These are phyloP conservation scores for Phylloporus rhodoxanthus DNA, from an alignment of 768 basidiomycete genomes.

Conservation along the genomic window DNA sequence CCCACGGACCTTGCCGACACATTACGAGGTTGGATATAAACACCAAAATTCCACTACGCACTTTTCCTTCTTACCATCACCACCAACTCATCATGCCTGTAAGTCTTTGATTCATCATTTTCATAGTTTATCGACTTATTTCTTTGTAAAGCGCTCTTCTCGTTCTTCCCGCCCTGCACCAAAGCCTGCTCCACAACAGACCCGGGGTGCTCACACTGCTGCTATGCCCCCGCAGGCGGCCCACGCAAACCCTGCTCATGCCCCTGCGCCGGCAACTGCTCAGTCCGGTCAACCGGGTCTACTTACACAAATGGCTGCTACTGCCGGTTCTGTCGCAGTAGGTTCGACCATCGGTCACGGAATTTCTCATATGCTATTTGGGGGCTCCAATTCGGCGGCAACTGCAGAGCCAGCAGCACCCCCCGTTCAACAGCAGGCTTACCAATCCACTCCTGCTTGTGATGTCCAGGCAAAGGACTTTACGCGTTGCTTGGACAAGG, in stretches of 20 bases:
- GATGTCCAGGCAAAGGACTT: conserved; percentile 85
- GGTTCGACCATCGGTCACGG: conserved; percentile 89
- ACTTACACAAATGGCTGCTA: conserved; percentile 81
- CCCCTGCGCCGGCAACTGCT: conserved; percentile 35
- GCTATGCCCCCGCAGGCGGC: conserved; percentile 39
- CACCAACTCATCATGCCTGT: conserved; percentile 42
- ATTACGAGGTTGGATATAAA: conserved; percentile 24
- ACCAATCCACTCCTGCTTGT: conserved; percentile 47
- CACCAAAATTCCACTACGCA: conserved; percentile 12
- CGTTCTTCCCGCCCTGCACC: conserved; percentile 62
- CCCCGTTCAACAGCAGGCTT: conserved; percentile 38
- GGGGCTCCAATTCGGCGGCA: conserved; percentile 46
- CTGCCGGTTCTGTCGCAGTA: conserved; percentile 84
- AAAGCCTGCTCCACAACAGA: conserved; percentile 45
- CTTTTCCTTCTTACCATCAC: conserved; percentile 17
- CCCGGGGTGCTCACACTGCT: conserved; percentile 46
- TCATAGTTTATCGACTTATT: neutral
- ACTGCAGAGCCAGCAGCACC: conserved; percentile 47
- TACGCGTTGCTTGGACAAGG: conserved; percentile 78
- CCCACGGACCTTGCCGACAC: conserved; percentile 15
- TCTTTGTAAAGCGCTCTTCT: conserved; percentile 59
- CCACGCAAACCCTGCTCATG: conserved; percentile 39
- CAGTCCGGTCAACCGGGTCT: conserved; percentile 60
- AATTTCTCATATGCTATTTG: conserved; percentile 86
- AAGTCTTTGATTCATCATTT: conserved; percentile 19